Conservation (phyloP, 495 filamentous ascomycete species). For the Xylaria cubensis region DNA sequence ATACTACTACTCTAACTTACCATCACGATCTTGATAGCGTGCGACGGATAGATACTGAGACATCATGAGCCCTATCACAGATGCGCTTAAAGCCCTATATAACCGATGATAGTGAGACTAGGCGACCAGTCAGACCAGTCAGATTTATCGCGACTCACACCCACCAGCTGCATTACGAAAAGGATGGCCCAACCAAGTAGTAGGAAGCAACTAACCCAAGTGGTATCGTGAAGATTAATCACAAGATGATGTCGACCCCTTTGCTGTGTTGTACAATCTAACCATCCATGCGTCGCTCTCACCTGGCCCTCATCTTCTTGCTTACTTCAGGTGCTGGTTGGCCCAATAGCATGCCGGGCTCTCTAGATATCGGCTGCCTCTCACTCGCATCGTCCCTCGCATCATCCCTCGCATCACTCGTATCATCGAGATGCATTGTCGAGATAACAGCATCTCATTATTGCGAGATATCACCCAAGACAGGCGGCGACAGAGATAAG, state of each 20-base stretch:
- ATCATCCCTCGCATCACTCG: neutral
- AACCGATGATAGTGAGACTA: slow-evolving; percentile 16
- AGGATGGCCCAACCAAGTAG: slow-evolving; percentile 20
- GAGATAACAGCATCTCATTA: slow-evolving; percentile 26
- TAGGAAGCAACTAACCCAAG: slow-evolving; percentile 9
- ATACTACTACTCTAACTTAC: slow-evolving; percentile 14
- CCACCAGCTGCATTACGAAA: slow-evolving; percentile 18
- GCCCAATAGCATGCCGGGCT: slow-evolving; percentile 3
- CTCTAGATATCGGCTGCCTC: slow-evolving; percentile 22
- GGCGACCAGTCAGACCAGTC: slow-evolving; percentile 16
- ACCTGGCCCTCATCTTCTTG: slow-evolving; percentile 19
- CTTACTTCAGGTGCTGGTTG: slow-evolving; percentile 4
- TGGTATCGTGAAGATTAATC: slow-evolving; percentile 14
- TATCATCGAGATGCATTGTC: neutral
- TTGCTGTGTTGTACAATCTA: slow-evolving; percentile 26
- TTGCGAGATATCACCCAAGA: slow-evolving; percentile 9
- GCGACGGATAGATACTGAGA: neutral
- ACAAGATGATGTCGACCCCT: slow-evolving; percentile 12
- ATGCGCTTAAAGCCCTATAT: slow-evolving; percentile 13
- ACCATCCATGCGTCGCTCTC: slow-evolving; percentile 14
- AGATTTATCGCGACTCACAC: slow-evolving; percentile 22
- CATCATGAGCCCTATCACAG: slow-evolving; percentile 8
- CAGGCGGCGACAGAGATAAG: slow-evolving; percentile 16
- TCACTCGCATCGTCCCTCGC: neutral
- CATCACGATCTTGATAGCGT: slow-evolving; percentile 14